Conservation (phyloP, 2,329 filamentous ascomycete genomes). For the Exserohilum rostratum region DNA sequence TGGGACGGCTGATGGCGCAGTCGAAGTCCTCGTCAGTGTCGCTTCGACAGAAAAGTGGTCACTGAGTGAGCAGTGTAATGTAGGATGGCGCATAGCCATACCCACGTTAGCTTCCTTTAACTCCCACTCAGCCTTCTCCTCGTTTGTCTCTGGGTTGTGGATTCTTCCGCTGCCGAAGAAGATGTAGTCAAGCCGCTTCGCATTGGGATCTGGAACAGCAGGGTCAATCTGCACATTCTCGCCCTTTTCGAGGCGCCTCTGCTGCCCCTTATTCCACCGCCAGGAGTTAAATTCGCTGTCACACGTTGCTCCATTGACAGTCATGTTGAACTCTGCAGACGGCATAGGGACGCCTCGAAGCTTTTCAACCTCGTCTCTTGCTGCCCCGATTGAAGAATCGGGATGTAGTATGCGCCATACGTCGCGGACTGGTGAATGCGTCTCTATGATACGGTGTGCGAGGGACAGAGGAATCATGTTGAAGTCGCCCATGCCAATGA, state of each 20-base stretch:
- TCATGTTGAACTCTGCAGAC: conserved; percentile 76
- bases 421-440: conserved; percentile 78
- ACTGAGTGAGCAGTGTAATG: conserved; percentile 82
- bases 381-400: conserved; percentile 78
- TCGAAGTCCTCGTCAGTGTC: conserved; percentile 60
- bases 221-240: conserved; percentile 69
- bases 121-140: conserved; percentile 62
- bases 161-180: conserved; percentile 64
- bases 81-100: conserved; percentile 81
- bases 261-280: conserved; percentile 79
- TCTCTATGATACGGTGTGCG: conserved; percentile 80
- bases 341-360: conserved; percentile 71
- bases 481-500: conserved; percentile 89
- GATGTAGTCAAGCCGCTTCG: conserved; percentile 93
- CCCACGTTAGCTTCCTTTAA: conserved; percentile 74
- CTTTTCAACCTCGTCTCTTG: conserved; percentile 70
- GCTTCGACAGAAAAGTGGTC: conserved; percentile 94
- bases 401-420: conserved; percentile 86
- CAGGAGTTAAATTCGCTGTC: conserved; percentile 89
- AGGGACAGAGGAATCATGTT: conserved; percentile 93
- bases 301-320: conserved; percentile 84
- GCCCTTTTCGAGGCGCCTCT: conserved; percentile 70
- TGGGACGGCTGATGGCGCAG: conserved; percentile 12
- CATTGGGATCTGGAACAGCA: conserved; percentile 70
- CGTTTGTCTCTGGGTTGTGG: conserved; percentile 34